Base-by-base conservation (phyloP, 106 monocot species). In the Acorus calamus region DNA sequence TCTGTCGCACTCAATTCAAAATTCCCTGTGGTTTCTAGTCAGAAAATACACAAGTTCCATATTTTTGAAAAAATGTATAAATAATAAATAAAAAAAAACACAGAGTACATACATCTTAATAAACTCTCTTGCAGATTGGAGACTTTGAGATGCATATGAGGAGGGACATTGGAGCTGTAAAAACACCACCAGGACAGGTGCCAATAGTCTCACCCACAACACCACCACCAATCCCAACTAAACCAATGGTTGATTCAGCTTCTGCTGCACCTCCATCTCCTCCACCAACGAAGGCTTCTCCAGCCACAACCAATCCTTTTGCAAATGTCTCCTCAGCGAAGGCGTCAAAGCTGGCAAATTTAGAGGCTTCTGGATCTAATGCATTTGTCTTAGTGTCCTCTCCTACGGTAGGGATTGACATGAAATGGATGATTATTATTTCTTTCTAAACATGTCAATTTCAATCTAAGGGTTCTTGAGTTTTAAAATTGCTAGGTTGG, bases 71-170 rank as follows among this genome's bases (percentile, higher is more conserved):
- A 28, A 28, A 28, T 28, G 28, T 28, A 28, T 28, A 28, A 28
- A 28, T 28, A n/a, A n/a, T n/a, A 28, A 28, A 28, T 0, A 28
- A 28, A 28, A 28, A 28, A 28, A 28, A 28, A 28, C 0, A 28
- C 0, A 28, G 28, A 28, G 0, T 28, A 28, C 28, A 1, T 1
- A 28, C 28, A 28, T 28, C 28, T 28, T 28, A 67, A 78, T 49
- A 6, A 51, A 46, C 13, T 13, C 49, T 69, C 42, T 5, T 57
- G 66, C 77, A 93, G 93, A 75, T 93, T 67, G 93, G 93, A 3
- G 72, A 79, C 9, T 93, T 86, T 68, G 85, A 93, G 73, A 81
- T 93, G 89, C 83, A 89, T 75, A 64, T 93, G 62, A 93, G 77
- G 64, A 83, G 93, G 68, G 66, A 83, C 43, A 50, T 86, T 6